Base-by-base conservation (phyloP, 768 basidiomycete species). In the Lepiota brunneoincarnata region DNA sequence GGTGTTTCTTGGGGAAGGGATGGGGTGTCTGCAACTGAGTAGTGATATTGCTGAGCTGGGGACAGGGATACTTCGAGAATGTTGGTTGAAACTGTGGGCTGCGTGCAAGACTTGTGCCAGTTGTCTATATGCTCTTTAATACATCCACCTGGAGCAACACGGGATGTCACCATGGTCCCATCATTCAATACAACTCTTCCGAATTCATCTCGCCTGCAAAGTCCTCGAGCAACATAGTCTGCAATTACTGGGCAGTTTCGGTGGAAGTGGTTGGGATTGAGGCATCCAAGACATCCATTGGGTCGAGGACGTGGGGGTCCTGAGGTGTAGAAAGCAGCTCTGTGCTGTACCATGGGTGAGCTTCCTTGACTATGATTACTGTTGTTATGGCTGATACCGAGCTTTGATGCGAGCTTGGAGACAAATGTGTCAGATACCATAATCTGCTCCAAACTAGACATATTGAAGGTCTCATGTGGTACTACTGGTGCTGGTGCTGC, bases 91-190 rank as follows among this genome's bases (percentile, higher is more conserved):
- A 59, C 50, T 14, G 47, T 37, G 4, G 28, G 24, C 31, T 17
- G 11, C 9, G 10, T 34, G 39, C 28, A 37, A 1, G 35, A 34
- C 23, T 39, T 45, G 12, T 49, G 20, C 55, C 55, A 59, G n/a
- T 57, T 59, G 44, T 60, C 51, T n/a, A 57, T 3, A 5, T 24
- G 31, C 40, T 55, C 56, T 11, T 35, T 43, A 6, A 56, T 43
- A 17, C 46, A 37, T 20, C 20, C 14, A 3, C 55, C 47, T n/a
- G n/a, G n/a, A n/a, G n/a, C n/a, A n/a, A n/a, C n/a, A n/a, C n/a
- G n/a, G n/a, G n/a, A n/a, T n/a, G n/a, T n/a, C n/a, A n/a, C n/a
- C n/a, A n/a, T n/a, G n/a, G n/a, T n/a, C n/a, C n/a, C n/a, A n/a
- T n/a, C n/a, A n/a, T n/a, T n/a, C n/a, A n/a, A n/a, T n/a, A n/a